Base-by-base conservation (phyloP, 345 rosid genomes). In the Dimocarpus longan region DNA sequence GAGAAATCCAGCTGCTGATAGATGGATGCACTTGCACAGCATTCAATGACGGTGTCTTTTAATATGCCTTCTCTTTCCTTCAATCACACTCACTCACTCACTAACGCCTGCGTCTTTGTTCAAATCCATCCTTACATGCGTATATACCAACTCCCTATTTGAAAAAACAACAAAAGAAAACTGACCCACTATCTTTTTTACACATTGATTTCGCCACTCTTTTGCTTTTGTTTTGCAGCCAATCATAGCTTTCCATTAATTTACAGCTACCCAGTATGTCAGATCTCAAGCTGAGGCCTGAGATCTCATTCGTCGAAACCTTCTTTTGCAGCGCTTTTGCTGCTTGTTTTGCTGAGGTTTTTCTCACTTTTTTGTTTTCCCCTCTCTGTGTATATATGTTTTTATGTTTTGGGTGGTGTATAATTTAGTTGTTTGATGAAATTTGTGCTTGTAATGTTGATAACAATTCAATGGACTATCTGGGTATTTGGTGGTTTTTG, bases 301-400 rank as follows among this genome's bases (percentile, higher is more conserved):
- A 87, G 86, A 91, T 95, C 84, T 92, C 99, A 21, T 95, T 95
- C 83, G 77, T 87, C 73, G 94, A 91, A 80, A 88, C 91, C 80
- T 93, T 95, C 87, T 71, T 95, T 28, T 93, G 97, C 77, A 96
- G 98, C 78, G 99, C 99, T 66, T 90, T 96, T 77, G 98, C 99
- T 46, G 97, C 99, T 88, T 96, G 99, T 85, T 92, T 93, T 78
- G 99, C 99, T 5, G 99, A 96, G 99, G 99, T 92, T 83, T 48
- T 60, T 6, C 6, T 54, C 18, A 0, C 5, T 43, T 1, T 50
- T 28, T 42, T 0, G 52, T 39, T 43, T n/a, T 54, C 37, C 37
- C 9, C 32, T 64, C 46, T 10, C 6, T 28, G 21, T 19, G 0
- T 52, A 0, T 46, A 7, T 46, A 7, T 7, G 52, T 46, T 32